Base-by-base conservation (phyloP, 176 grass and related monocot genomes). In the Lolium rigidum region DNA sequence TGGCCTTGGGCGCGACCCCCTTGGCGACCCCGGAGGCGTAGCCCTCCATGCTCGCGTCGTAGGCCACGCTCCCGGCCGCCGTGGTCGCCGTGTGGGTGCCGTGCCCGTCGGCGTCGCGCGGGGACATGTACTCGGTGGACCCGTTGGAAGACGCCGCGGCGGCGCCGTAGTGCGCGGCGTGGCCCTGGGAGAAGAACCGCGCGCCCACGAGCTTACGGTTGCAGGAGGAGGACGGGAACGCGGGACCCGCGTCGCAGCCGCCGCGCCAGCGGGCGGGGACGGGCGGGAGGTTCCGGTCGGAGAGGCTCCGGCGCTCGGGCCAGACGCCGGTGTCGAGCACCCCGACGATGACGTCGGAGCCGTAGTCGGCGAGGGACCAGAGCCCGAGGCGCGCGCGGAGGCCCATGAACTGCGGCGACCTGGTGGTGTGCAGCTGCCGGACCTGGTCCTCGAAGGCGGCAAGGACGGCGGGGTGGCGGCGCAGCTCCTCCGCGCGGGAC, bases 331-430 rank as follows among this genome's bases (percentile, higher is more conserved):
- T 98, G 83, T 98, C 97, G 20, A 96, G 89, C 28, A 98, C 90
- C 46, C 97, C 97, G 10, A 98, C 79, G 41, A 98, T 26, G 59
- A 94, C 97, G 71, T 95, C 97, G 4, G 94, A 95, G 70, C 97
- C 97, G 59, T 98, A 98, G 87, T 98, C 94, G 2, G 97, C 79
- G 70, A 92, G 80, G 38, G 94, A 98, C 97, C 97, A 98, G 3
- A 95, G 97, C 7, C 93, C 94, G 5, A 98, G 81, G 20, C 88
- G 93, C n/a, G 94, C 90, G 74, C 94, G 92, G 46, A 98, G 83
- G n/a, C 97, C 97, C 64, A 98, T 68, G 74, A 98, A 95, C 93
- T 98, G 94, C 10, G 97, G 97, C 38, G 97, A 95, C 16, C 97
- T 63, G 69, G 97, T 96, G 57, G 97, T 98, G 92, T 98, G 88